Conservation (phyloP, 495 filamentous ascomycete species). For the Lentithecium fluviatile region DNA sequence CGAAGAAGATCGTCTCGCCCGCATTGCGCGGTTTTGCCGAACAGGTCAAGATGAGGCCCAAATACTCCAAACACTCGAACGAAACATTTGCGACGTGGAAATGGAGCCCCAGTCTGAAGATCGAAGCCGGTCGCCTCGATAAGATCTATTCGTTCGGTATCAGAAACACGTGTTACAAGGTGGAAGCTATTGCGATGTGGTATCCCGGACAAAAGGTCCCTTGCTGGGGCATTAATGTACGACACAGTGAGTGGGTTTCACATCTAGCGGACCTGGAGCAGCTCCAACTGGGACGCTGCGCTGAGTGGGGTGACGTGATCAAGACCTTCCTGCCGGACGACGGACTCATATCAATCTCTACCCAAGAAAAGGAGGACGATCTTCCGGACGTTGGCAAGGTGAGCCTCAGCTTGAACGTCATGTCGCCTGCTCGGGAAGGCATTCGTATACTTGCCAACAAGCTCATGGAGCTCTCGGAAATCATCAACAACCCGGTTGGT, state of each 20-base stretch:
- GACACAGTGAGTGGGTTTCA: conserved; percentile 24
- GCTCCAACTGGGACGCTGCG: conserved; percentile 7
- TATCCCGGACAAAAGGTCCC: conserved; percentile 8
- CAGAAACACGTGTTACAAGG: conserved; percentile 13
- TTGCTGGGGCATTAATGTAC: conserved; percentile 25
- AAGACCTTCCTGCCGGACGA: conserved; percentile 28
- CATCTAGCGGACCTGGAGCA: conserved; percentile 19
- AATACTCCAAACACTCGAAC: background rate
- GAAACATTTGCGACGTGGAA: background rate
- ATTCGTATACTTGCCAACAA: conserved; percentile 1
- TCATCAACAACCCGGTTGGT: conserved; percentile 6
- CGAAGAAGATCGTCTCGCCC: conserved; percentile 1
- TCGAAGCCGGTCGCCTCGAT: conserved; percentile 8
- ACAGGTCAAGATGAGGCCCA: conserved; percentile 7
- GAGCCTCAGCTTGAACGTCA: background rate
- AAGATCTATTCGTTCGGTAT: conserved; percentile 23
- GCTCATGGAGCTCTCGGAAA: conserved; percentile 9
- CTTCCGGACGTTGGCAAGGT: background rate
- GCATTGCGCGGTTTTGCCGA: conserved; percentile 17
- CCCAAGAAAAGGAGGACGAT: background rate
- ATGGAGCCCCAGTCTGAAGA: background rate
- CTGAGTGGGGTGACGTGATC: conserved; percentile 6
- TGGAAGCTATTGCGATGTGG: conserved; percentile 18
- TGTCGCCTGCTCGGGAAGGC: background rate
- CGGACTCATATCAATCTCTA: background rate